phyloP scores from a whole-genome alignment of 768 basidiomycete genomes.

The Tubosaeta brunneosetosa region DNA sequence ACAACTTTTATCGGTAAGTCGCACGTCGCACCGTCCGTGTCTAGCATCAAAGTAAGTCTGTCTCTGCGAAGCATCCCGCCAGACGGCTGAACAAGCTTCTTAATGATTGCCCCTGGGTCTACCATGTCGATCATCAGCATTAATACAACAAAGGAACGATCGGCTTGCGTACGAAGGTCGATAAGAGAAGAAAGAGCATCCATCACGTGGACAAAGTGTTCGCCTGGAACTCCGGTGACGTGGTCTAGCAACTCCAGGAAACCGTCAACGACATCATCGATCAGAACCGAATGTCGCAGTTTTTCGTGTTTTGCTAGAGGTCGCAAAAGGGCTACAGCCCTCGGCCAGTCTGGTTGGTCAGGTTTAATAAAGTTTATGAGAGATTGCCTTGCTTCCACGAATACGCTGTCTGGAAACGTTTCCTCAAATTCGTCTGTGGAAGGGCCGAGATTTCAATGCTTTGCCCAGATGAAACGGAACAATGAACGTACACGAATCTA shows the following conservation, averaged over 20 bases:
- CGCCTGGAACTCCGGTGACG: background rate
- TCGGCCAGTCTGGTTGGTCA: slow-evolving; percentile 12
- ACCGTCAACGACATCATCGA: slow-evolving; percentile 3
- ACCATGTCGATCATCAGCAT: background rate
- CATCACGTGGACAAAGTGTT: slow-evolving; percentile 14
- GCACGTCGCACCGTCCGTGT: background rate
- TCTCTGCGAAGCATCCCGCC: background rate
- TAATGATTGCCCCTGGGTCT: slow-evolving; percentile 3
- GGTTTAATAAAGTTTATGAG: slow-evolving; percentile 1
- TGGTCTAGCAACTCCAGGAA: slow-evolving; percentile 11
- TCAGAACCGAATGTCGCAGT: slow-evolving; percentile 8
- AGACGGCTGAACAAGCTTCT: slow-evolving; percentile 1
- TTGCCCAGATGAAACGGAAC: background rate
- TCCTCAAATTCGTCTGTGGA: background rate
- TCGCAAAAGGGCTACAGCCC: slow-evolving; percentile 15
- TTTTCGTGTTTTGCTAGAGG: slow-evolving; percentile 12
- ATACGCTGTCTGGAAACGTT: slow-evolving; percentile 1
- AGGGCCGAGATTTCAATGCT: background rate
- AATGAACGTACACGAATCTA: slow-evolving; percentile 5
- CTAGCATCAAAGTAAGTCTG: slow-evolving; percentile 12
- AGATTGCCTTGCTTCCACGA: slow-evolving; percentile 4
- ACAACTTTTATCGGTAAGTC: background rate
- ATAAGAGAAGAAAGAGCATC: slow-evolving; percentile 13
- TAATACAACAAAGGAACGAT: background rate
- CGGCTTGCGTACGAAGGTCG: slow-evolving; percentile 3